Base-by-base conservation (phyloP, 305 asterid genomes). In the Salvia sclarea region DNA sequence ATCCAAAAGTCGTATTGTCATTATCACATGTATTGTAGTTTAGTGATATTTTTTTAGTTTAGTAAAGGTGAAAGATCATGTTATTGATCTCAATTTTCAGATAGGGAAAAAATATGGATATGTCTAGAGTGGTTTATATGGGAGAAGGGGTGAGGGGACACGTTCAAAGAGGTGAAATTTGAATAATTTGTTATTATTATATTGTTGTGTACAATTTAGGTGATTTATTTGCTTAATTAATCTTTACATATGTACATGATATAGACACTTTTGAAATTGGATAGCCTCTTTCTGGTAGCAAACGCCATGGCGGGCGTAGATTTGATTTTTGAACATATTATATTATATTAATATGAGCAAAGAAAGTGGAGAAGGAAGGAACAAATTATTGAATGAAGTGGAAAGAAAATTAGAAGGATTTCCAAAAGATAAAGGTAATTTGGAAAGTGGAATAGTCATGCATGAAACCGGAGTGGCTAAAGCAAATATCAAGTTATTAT, bases 381-480 rank as follows among this genome's bases (percentile, higher is more conserved):
- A 44, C 12, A 58, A 60, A 47, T 53, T n/a, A n/a, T n/a, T n/a
- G 13, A 21, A 9, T 28, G 20, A 6, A n/a, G 0, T n/a, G 18
- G 22, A 25, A 16, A 56, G 49, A 31, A 6, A 59, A 24, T 44
- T 22, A 0, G n/a, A 71, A 21, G 21, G 54, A 25, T 37, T 33
- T 66, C 5, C 1, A n/a, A 44, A 65, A 28, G 13, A 48, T 62
- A 44, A 48, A 52, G 61, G 16, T 4, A 37, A 24, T 33, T 33
- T 2, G n/a, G 28, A 72, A 68, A 35, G 43, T 75, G 54, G 60
- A 60, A 75, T 43, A 17, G 62, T 18, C 31, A 53, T 52, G 18
- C 44, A 56, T 57, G 73, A 12, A 38, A 61, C 40, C 54, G 57
- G 64, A 62, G 60, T 31, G 59, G 62, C 21, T 73, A 57, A 48